phyloP scores from a whole-genome alignment of 2,329 filamentous ascomycete species.

The Ascosphaera apis region DNA sequence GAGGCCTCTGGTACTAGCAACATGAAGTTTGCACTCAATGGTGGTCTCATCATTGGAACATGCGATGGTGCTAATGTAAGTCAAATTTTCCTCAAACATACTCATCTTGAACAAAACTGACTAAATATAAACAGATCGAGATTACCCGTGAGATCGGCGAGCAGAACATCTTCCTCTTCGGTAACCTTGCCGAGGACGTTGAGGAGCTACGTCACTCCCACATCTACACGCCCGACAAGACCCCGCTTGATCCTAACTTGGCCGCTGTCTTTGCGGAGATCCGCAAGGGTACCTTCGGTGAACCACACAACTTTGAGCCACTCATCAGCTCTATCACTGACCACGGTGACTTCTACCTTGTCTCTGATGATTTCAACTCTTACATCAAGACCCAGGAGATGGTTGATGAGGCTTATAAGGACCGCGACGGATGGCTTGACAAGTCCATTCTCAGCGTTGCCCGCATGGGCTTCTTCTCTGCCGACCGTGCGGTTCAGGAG shows the following conservation, averaged over 20 bases:
- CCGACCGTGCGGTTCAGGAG: conserved; percentile 85
- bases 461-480: conserved; percentile 94
- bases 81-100: conserved; percentile 6
- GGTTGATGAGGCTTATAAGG: conserved; percentile 76
- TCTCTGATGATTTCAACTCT: conserved; percentile 90
- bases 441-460: conserved; percentile 78
- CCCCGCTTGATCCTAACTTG: conserved; percentile 55
- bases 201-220: conserved; percentile 85
- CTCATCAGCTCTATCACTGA: conserved; percentile 68
- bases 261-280: conserved; percentile 67
- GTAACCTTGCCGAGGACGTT: conserved; percentile 85
- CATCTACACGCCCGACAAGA: conserved; percentile 44
- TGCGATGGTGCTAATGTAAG: conserved; percentile 92
- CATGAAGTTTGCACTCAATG: conserved; percentile 99
- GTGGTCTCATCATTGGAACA: conserved; percentile 89
- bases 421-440: conserved; percentile 78
- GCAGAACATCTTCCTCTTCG: conserved; percentile 96
- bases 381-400: conserved; percentile 79
- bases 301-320: conserved; percentile 53
- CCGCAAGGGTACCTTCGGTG: conserved; percentile 57
- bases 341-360: conserved; percentile 92
- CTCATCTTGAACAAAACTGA: conserved; percentile 1
- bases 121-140: conserved; percentile 41
- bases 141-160: conserved; percentile 94
- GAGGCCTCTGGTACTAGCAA: conserved; percentile 79